Evolutionary conservation across 2,329 filamentous ascomycete species (phyloP).

Genomic region (Exserohilum rostratum): DNA sequence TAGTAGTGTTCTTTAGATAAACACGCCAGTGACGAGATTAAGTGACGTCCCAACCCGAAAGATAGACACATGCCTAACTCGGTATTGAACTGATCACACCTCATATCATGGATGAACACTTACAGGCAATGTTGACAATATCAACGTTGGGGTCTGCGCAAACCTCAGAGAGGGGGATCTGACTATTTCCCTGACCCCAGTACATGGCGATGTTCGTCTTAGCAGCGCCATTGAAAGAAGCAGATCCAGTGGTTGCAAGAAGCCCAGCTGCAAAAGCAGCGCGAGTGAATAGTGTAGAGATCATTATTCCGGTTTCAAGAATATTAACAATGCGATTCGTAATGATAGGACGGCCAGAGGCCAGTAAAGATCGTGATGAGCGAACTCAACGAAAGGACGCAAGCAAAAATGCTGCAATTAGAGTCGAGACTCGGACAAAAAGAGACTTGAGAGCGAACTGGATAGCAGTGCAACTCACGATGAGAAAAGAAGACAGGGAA

Average conservation of each 20-base stretch:
- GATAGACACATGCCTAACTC: no score
- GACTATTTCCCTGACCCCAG: constrained; percentile 61
- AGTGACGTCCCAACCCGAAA: neutral
- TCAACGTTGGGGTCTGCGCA: constrained; percentile 60
- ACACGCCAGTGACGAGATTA: neutral
- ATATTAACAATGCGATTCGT: constrained; percentile 33
- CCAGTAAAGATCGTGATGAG: constrained; percentile 50
- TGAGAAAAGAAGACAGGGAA: constrained; percentile 34
- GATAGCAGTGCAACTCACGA: constrained; percentile 29
- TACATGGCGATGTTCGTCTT: constrained; percentile 60
- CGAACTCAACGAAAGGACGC: constrained; percentile 61
- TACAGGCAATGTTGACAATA: constrained; percentile 60
- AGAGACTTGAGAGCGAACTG: constrained; percentile 33
- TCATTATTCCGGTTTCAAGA: constrained; percentile 47
- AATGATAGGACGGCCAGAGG: constrained; percentile 48
- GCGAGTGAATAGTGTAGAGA: constrained; percentile 32
- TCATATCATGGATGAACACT: neutral
- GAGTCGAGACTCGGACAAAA: constrained; percentile 36
- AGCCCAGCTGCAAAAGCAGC: constrained; percentile 46
- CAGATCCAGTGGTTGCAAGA: constrained; percentile 44
- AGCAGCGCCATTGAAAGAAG: constrained; percentile 50
- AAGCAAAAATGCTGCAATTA: constrained; percentile 54
- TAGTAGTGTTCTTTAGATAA: neutral
- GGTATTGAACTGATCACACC: neutral
- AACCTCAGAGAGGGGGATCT: constrained; percentile 57